phyloP scores from a whole-genome alignment of 2,329 filamentous ascomycete species.

The Cryoendolithus antarcticus region DNA sequence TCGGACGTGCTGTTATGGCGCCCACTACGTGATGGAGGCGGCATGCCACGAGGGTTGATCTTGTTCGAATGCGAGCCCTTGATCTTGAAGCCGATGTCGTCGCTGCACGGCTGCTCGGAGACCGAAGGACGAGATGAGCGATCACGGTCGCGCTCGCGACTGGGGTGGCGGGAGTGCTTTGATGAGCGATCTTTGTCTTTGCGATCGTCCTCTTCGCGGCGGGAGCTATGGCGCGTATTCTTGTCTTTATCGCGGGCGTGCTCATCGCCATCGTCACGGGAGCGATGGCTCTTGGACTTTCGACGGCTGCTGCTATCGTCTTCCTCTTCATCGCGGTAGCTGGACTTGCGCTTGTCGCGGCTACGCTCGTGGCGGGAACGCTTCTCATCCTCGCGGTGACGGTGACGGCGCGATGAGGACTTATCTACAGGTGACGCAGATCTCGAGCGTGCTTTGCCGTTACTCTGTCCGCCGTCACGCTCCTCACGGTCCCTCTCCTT shows the following conservation, averaged over 20 bases:
- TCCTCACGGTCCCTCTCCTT: slow-evolving; percentile 38
- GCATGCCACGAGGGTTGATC: slow-evolving; percentile 8
- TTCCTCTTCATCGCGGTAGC: slow-evolving; percentile 2
- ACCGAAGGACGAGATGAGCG: slow-evolving; percentile 12
- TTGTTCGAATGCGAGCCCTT: slow-evolving; percentile 25
- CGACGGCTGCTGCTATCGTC: slow-evolving; percentile 18
- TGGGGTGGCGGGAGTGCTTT: slow-evolving; percentile 25
- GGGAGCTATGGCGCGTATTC: slow-evolving; percentile 27
- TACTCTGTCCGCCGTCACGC: slow-evolving; percentile 23
- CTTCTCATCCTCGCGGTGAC: slow-evolving; percentile 30
- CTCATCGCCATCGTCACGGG: slow-evolving; percentile 19
- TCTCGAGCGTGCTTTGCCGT: slow-evolving; percentile 43
- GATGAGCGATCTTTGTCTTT: slow-evolving; percentile 28
- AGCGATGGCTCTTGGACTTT: slow-evolving; percentile 25
- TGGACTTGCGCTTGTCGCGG: slow-evolving; percentile 26
- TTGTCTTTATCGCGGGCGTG: slow-evolving; percentile 8
- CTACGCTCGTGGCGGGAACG: slow-evolving; percentile 34
- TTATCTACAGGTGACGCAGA: slow-evolving; percentile 52
- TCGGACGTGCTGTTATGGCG: not conserved
- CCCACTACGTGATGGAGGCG: slow-evolving; percentile 9
- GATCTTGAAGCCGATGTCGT: slow-evolving; percentile 37
- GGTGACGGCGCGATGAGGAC: slow-evolving; percentile 47
- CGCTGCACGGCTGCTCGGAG: slow-evolving; percentile 13
- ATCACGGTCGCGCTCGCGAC: slow-evolving; percentile 29
- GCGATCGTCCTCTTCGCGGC: slow-evolving; percentile 37